Conservation (phyloP, 1,284 basidiomycete species). For the Fomitopsis palustris region DNA sequence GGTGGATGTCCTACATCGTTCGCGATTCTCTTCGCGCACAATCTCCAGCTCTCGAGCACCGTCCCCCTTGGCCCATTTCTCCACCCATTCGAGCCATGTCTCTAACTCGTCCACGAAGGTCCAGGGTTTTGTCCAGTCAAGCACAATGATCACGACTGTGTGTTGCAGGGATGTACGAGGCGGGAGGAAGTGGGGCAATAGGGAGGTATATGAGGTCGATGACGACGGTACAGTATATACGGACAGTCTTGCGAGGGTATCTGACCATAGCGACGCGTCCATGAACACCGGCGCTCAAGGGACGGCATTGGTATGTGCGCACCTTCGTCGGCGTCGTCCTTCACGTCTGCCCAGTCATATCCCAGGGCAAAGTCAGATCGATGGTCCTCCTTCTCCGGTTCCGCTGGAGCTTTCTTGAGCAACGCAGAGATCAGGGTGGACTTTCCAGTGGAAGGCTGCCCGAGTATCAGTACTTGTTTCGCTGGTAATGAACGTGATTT, state of each 20-base stretch:
- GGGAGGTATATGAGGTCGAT: constrained; percentile 62
- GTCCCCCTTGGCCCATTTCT: constrained; percentile 75
- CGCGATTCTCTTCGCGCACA: constrained; percentile 73
- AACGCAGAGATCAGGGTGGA: constrained; percentile 67
- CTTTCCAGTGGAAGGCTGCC: constrained; percentile 76
- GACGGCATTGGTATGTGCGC: background rate
- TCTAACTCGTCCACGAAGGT: constrained; percentile 86
- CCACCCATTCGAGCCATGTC: constrained; percentile 84
- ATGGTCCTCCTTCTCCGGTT: constrained; percentile 54
- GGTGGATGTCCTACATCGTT: constrained; percentile 62
- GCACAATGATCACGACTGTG: constrained; percentile 79
- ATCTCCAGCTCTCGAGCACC: constrained; percentile 65
- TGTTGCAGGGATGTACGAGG: constrained; percentile 68
- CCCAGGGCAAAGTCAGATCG: constrained; percentile 75
- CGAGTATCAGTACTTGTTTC: constrained; percentile 82
- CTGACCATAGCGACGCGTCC: constrained; percentile 35
- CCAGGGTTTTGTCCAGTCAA: constrained; percentile 97
- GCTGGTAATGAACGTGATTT: constrained; percentile 80
- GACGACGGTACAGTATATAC: constrained; percentile 88
- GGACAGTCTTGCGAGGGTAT: constrained; percentile 82
- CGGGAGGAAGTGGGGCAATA: constrained; percentile 85
- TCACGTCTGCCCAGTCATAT: constrained; percentile 83
- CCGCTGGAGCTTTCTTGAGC: constrained; percentile 56
- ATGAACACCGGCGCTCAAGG: background rate
- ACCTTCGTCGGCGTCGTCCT: constrained; percentile 88